These are phyloP conservation scores for Trichoderma semiorbis DNA, from an alignment of 2,329 filamentous ascomycete species.

Conservation along the genomic window DNA sequence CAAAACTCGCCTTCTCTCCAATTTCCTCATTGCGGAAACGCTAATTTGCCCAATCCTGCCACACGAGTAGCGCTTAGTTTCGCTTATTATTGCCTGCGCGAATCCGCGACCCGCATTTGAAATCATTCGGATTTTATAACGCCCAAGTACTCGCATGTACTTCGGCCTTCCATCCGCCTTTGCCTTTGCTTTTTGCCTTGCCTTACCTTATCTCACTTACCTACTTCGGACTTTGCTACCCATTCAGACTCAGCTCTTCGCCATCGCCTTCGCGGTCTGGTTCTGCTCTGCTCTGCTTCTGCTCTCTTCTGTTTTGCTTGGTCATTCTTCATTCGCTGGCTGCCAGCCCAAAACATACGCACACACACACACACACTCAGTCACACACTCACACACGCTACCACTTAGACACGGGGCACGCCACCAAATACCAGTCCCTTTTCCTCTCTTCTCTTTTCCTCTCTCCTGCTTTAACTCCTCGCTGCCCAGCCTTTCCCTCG, in stretches of 20 bases:
- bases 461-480: neutral
- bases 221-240: neutral
- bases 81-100: neutral
- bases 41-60: neutral
- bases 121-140: slow-evolving; percentile 8
- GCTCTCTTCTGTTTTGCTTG: neutral
- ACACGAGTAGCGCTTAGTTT: slow-evolving; percentile 10
- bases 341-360: neutral
- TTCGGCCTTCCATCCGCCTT: neutral
- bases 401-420: neutral
- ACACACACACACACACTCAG: neutral
- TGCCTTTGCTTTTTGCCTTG: neutral
- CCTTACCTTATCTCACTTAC: slow-evolving; percentile 2
- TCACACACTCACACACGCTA: neutral
- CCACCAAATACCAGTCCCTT: neutral
- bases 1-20: neutral
- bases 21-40: neutral
- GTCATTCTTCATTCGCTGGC: neutral
- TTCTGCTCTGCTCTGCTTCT: neutral
- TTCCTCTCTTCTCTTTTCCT: neutral
- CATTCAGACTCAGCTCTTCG: neutral
- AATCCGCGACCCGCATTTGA: slow-evolving; percentile 15
- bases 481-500: neutral
- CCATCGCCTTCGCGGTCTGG: neutral
- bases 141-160: neutral